These are phyloP conservation scores for Immersiella caudata DNA, from an alignment of 495 filamentous ascomycete genomes.

Conservation along the genomic window DNA sequence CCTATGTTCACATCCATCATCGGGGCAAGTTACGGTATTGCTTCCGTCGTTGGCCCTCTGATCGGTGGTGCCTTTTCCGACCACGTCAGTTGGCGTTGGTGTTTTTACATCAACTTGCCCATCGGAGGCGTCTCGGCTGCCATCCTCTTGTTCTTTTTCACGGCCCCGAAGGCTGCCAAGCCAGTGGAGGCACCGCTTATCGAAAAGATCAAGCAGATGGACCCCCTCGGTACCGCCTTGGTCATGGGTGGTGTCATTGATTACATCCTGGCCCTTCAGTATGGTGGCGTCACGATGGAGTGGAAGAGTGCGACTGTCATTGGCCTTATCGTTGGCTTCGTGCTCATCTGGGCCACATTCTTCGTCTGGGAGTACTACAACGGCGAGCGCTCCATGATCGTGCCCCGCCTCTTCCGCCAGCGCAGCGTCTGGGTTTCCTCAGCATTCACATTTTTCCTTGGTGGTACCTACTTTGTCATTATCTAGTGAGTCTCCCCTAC, in stretches of 20 bases:
- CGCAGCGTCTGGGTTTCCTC: constrained; percentile 44
- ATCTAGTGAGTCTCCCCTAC: too few species aligned
- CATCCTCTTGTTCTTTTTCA: constrained; percentile 57
- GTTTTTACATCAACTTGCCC: constrained; percentile 77
- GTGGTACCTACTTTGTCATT: constrained; percentile 49
- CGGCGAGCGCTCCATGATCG: constrained; percentile 48
- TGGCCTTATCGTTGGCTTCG: constrained; percentile 66
- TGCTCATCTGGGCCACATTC: constrained; percentile 54
- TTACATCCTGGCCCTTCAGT: constrained; percentile 77
- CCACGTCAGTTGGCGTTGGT: constrained; percentile 63
- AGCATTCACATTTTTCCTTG: constrained; percentile 49
- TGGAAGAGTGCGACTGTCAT: constrained; percentile 70
- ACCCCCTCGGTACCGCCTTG: constrained; percentile 63
- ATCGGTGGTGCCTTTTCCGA: constrained; percentile 38
- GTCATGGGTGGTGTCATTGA: constrained; percentile 72
- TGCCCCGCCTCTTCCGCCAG: constrained; percentile 48
- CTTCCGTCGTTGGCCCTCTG: constrained; percentile 42
- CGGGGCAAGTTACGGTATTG: constrained; percentile 50
- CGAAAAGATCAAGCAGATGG: constrained; percentile 58
- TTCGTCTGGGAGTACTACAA: constrained; percentile 54
- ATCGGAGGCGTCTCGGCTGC: constrained; percentile 64
- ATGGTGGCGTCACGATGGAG: constrained; percentile 68
- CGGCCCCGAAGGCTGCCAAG: constrained; percentile 24
- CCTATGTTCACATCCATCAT: constrained; percentile 54
- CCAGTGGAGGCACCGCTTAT: constrained; percentile 26